phyloP scores from a whole-genome alignment of 768 basidiomycete genomes.

The Kwoniella botswanensis region DNA sequence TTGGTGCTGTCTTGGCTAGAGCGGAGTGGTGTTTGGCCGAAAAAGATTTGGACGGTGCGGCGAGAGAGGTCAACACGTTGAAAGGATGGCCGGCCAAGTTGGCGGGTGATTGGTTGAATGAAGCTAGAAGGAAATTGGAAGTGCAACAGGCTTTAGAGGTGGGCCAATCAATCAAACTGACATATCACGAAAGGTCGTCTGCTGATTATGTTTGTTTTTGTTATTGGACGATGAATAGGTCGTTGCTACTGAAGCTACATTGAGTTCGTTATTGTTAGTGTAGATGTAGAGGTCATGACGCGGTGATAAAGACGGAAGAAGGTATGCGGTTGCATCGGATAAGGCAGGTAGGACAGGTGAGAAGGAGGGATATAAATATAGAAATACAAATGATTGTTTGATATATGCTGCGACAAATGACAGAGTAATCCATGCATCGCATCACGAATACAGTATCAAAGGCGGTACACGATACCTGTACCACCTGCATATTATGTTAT shows the following conservation, averaged over 20 bases:
- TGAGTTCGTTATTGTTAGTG: conserved; percentile 61
- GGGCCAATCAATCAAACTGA: conserved; percentile 23
- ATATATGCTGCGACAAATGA: too few relatives aligned
- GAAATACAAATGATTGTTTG: neutral
- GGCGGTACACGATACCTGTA: neutral
- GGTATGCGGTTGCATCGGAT: neutral
- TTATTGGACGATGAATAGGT: conserved; percentile 62
- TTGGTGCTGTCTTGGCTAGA: conserved; percentile 81
- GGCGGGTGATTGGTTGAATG: conserved; percentile 85
- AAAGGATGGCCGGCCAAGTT: conserved; percentile 67
- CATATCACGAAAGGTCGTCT: neutral
- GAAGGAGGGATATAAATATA: neutral
- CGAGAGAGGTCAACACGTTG: conserved; percentile 89
- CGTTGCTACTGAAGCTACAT: conserved; percentile 80
- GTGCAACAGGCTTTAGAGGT: conserved; percentile 92
- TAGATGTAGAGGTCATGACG: conserved; percentile 6
- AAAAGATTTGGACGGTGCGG: conserved; percentile 85
- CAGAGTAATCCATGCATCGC: too few relatives aligned
- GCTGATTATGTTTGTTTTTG: conserved; percentile 12
- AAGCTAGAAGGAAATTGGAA: conserved; percentile 83
- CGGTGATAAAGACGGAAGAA: neutral
- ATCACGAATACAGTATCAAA: neutral
- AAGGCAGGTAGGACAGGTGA: neutral
- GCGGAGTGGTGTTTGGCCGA: conserved; percentile 88
- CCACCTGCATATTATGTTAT: neutral